Evolutionary conservation across 2,329 filamentous ascomycete genomes (phyloP), one percentile per base, ranked within the genome.

Genomic region (Neofusicoccum parvum): DNA sequence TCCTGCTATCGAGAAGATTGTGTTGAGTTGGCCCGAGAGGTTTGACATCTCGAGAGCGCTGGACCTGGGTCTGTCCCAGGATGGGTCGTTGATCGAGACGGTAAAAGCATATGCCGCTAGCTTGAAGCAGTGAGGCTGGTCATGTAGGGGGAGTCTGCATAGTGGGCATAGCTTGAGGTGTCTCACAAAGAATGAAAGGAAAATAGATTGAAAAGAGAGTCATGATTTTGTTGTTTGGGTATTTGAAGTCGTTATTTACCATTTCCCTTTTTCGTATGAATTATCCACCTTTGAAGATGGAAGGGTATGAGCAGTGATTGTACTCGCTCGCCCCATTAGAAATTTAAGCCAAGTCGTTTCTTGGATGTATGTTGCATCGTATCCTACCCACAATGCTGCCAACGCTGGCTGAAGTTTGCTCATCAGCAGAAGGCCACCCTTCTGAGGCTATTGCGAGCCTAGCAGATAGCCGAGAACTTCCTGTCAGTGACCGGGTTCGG

Each of bases 31-130:
- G 83, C 81, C 82, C 3, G 79, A 80, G 5, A 76, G 78, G 20
- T 84, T 84, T 68, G 82, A 85, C 72, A 82, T 54, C 74, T 87
- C 75, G 1, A 82, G 83, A 67, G 88, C 88, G 3, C 78, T 81
- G 66, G 74, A 77, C 9, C 72, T 90, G 62, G 86, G 86, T 0
- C 80, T 87, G 67, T 72, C 76, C 58, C 75, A 76, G 1, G 86
- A 87, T 73, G 78, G 80, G 5, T 75, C 73, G n/a, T 76, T 85
- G 62, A 78, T 80, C 70, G 76, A 77, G 67, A 81, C 63, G 17
- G 63, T 65, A 3, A 37, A 46, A 27, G 63, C 63, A 10, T 65
- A 58, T 59, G 63, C 63, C 43, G 63, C 36, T 3, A 59, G 63
- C 14, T 36, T 65, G 53, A 65, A 65, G 36, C 45, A 51, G 43